These are phyloP conservation scores for Arthrobotrys iridis DNA, from an alignment of 2,329 filamentous ascomycete species.

Conservation along the genomic window DNA sequence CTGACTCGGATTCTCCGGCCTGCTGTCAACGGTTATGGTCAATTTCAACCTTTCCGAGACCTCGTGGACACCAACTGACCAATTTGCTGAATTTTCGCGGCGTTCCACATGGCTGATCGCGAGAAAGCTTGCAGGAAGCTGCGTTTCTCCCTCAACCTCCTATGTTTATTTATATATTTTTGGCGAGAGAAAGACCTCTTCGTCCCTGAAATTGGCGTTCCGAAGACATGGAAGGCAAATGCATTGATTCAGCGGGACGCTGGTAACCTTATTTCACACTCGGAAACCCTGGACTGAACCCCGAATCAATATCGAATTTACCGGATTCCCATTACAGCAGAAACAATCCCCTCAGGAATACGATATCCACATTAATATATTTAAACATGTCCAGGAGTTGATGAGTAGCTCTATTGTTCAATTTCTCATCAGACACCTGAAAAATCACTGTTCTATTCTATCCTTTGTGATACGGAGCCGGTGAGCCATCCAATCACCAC, in stretches of 20 bases:
- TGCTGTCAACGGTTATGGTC: constrained; percentile 18
- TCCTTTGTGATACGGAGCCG: constrained; percentile 30
- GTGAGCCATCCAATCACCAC: constrained; percentile 25
- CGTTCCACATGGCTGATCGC: constrained; percentile 22
- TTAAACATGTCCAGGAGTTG: background rate
- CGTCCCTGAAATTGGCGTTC: constrained; percentile 10
- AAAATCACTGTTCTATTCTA: background rate
- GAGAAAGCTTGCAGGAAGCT: constrained; percentile 9
- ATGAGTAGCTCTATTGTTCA: background rate
- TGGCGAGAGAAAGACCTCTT: background rate
- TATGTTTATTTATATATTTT: background rate
- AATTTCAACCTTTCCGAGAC: constrained; percentile 31
- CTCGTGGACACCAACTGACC: constrained; percentile 13
- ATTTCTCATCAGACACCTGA: constrained; percentile 31
- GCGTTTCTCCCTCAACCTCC: no score
- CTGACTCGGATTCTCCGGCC: constrained; percentile 40
- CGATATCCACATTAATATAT: background rate
- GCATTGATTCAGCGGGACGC: constrained; percentile 29
- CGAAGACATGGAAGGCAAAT: constrained; percentile 22
- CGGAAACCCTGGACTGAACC: background rate
- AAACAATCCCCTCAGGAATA: background rate
- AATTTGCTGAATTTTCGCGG: constrained; percentile 24
- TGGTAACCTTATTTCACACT: constrained; percentile 34
- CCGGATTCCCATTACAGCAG: background rate
- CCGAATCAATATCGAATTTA: background rate